phyloP scores from a whole-genome alignment of 2,329 filamentous ascomycete species.

The Exserohilum rostratum region DNA sequence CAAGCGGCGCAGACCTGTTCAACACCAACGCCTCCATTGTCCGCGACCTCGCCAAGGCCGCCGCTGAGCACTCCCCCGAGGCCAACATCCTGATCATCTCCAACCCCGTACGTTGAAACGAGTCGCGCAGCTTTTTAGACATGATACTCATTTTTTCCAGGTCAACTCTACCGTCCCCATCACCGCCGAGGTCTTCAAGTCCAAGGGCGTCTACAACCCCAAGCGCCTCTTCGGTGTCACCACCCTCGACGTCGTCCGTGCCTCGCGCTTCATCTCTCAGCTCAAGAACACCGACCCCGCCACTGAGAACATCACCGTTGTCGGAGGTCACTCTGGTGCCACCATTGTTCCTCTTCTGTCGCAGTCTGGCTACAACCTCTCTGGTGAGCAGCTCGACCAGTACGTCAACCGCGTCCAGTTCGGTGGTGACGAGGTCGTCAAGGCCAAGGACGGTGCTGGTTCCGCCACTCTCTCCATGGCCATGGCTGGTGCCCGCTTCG shows the following conservation, averaged over 20 bases:
- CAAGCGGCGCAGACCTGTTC: slow-evolving; percentile 77
- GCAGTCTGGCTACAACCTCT: slow-evolving; percentile 88
- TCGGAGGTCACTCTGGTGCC: slow-evolving; percentile 96
- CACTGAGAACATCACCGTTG: slow-evolving; percentile 92
- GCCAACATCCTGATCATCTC: slow-evolving; percentile 97
- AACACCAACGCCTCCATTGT: slow-evolving; percentile 99
- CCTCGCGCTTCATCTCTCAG: slow-evolving; percentile 96
- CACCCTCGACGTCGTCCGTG: slow-evolving; percentile 97
- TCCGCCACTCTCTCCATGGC: slow-evolving; percentile 99
- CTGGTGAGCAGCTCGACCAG: slow-evolving; percentile 72
- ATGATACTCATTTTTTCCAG: slow-evolving; percentile 44
- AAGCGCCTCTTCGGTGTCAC: slow-evolving; percentile 99
- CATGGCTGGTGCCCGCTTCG: slow-evolving; percentile 84
- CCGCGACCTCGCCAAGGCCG: slow-evolving; percentile 95
- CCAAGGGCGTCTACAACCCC: slow-evolving; percentile 94
- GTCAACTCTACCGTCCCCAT: slow-evolving; percentile 99
- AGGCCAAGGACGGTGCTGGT: slow-evolving; percentile 97
- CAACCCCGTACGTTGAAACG: slow-evolving; percentile 73
- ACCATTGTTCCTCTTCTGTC: slow-evolving; percentile 98
- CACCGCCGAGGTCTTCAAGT: slow-evolving; percentile 95
- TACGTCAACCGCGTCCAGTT: slow-evolving; percentile 97
- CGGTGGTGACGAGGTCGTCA: slow-evolving; percentile 97
- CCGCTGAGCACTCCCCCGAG: slow-evolving; percentile 83
- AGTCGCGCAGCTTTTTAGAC: background rate
- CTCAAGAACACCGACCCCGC: slow-evolving; percentile 88